phyloP scores from a whole-genome alignment of 2,329 filamentous ascomycete species.

The Stemphylium vesicarium region DNA sequence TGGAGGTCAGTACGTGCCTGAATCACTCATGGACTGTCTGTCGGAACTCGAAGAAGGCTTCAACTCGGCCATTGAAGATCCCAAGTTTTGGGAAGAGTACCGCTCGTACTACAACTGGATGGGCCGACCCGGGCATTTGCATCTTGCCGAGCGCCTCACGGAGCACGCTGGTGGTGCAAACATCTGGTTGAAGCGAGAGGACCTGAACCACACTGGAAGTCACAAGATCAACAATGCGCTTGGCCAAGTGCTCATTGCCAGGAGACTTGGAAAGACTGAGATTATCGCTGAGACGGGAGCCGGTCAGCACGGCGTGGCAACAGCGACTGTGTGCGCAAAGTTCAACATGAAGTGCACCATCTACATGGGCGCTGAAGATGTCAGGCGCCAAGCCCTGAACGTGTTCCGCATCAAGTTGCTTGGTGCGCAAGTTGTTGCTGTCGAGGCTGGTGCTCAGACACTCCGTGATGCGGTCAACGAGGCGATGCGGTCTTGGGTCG shows the following conservation, averaged over 20 bases:
- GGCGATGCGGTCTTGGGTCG: slow-evolving; percentile 91
- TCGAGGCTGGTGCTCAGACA: slow-evolving; percentile 82
- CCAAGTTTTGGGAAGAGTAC: slow-evolving; percentile 96
- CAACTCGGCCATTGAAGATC: slow-evolving; percentile 83
- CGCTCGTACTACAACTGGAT: slow-evolving; percentile 96
- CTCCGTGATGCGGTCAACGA: slow-evolving; percentile 81
- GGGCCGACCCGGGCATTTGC: slow-evolving; percentile 89
- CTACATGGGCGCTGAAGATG: slow-evolving; percentile 98
- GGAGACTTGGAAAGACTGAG: slow-evolving; percentile 87
- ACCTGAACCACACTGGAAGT: slow-evolving; percentile 95
- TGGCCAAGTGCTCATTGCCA: slow-evolving; percentile 87
- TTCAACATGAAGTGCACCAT: slow-evolving; percentile 98
- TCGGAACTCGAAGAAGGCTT: slow-evolving; percentile 90
- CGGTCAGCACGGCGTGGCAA: slow-evolving; percentile 96
- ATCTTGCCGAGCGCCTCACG: slow-evolving; percentile 86
- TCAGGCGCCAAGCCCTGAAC: slow-evolving; percentile 93
- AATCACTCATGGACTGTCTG: slow-evolving; percentile 96
- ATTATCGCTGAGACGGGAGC: slow-evolving; percentile 99
- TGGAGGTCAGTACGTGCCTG: slow-evolving; percentile 95
- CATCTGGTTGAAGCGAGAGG: slow-evolving; percentile 97
- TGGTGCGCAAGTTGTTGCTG: slow-evolving; percentile 88
- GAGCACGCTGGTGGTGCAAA: slow-evolving; percentile 89
- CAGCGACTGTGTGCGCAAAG: slow-evolving; percentile 95
- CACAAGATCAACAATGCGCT: slow-evolving; percentile 99
- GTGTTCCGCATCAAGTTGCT: slow-evolving; percentile 98